Base-by-base conservation (phyloP, 2,329 filamentous ascomycete genomes). In the Penicillium corylophilum region DNA sequence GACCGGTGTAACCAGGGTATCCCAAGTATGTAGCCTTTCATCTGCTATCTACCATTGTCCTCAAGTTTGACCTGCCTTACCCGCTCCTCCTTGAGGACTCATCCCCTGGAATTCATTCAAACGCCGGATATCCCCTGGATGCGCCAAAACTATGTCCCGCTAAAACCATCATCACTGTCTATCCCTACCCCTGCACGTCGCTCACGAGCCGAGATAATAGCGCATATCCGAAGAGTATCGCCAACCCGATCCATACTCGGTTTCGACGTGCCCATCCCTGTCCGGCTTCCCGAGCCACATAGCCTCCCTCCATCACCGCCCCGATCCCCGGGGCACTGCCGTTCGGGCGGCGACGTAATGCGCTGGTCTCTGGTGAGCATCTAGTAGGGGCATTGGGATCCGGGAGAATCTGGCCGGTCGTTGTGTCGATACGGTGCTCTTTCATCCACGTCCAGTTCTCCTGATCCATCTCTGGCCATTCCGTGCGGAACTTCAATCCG, bases 381-480 rank as follows among this genome's bases (percentile, higher is more conserved):
- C 69, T 71, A 22, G 64, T 46, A 81, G 77, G 66, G 79, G 80
- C 65, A 48, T 73, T 74, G 3, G 76, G 71, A 47, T 83, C 78
- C 3, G 79, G 79, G n/a, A 83, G 76, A 31, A 82, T 79, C 55
- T 82, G 81, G 1, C 94, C 94, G 0, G 90, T 96, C 9, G 77
- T 76, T 5, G 82, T 75, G 71, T 99, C 90, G 61, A 99, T 85
- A 59, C 85, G 84, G 67, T 89, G 84, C 66, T 90, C 85, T 67
- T 84, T 84, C 80, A 99, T 95, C 90, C 90, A 96, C 64, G 84
- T 85, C 85, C 87, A 89, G 69, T 99, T 99, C 77, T 94, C 89
- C 57, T 82, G 78, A 68, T 99, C 91, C 20, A 95, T 67, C 42
- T 96, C 93, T 15, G 90, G 85, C 90, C 92, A 99, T 74, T 97